Conservation (phyloP, 805 yeast genomes). For the Alloascoidea hylecoeti region DNA sequence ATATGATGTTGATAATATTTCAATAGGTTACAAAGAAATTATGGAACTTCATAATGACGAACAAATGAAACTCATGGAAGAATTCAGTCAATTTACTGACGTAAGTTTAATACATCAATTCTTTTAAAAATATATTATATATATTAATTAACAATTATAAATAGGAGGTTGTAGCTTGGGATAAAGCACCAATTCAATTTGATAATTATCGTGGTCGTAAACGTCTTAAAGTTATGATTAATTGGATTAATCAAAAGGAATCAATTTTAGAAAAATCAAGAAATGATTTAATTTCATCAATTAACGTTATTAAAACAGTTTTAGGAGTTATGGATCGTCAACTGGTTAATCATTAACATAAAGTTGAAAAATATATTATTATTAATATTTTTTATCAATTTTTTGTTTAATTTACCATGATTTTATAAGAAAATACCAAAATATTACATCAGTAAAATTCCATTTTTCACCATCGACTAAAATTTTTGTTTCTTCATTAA, state of each 20-base stretch:
- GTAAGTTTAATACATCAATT: too few species aligned
- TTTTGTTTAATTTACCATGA: not conserved
- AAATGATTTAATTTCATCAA: not conserved
- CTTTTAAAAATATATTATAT: not conserved
- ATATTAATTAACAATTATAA: not conserved
- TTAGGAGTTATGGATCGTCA: constrained; percentile 1
- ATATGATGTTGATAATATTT: not conserved
- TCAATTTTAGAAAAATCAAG: not conserved
- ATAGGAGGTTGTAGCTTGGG: constrained; percentile 1
- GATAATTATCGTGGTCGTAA: not conserved
- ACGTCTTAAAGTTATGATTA: constrained; percentile 1
- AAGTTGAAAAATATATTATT: too few species aligned
- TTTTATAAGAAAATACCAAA: not conserved
- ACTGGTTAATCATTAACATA: too few species aligned
- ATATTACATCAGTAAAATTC: not conserved
- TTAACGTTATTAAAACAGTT: not conserved
- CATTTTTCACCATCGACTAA: not conserved
- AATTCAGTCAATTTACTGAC: not conserved
- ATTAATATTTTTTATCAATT: too few species aligned
- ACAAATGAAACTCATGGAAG: not conserved
- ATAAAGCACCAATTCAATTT: constrained; percentile 1
- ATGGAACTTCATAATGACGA: not conserved
- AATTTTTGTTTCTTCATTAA: not conserved
- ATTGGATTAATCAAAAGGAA: not conserved
- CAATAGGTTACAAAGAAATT: not conserved